Evolutionary conservation across 1,284 basidiomycete genomes (phyloP), one percentile per base, ranked within the genome.

Genomic region (Fomitopsis betulina): DNA sequence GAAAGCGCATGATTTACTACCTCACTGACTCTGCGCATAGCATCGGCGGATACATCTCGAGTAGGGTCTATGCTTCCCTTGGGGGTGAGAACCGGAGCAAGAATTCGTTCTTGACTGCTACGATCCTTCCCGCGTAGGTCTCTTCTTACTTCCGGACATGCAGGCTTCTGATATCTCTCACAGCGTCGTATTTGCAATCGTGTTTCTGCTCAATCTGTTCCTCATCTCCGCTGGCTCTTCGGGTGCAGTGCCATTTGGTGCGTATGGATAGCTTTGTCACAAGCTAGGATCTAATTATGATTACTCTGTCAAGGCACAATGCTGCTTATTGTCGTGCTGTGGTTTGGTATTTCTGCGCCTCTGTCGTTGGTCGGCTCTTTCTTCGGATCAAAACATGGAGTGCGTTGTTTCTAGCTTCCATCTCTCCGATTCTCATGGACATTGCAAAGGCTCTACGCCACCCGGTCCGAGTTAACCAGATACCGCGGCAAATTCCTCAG

Each of bases 281-380:
- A 7, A 19, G 39, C 35, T 27, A 39, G 27, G 32, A n/a, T 42
- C 33, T 45, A 42, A 54, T 15, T n/a, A 1, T 57, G 3, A 53
- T 54, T 23, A 51, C 42, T 25, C 8, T 25, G 15, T 23, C 13
- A 53, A 90, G 88, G 90, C 40, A 96, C 96, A 0, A 89, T 98
- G 79, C 76, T 95, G 43, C 81, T 94, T 21, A 91, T 99, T 61
- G 84, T 96, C 19, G 70, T 93, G 9, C 76, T 99, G n/a, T 99
- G 96, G 96, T 97, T 95, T 73, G 87, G 94, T 51, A 94, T 98
- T 60, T 95, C 94, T 35, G 90, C 93, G 0, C 96, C 96, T 0
- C 79, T 91, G 52, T 90, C 89, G 27, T 80, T 84, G 17, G 72
- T 90, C 43, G 88, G 88, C 21, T 82, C 86, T 12, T 91, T 92